Evolutionary conservation across 768 basidiomycete species (phyloP).

Genomic region (Pisolithus microcarpus): DNA sequence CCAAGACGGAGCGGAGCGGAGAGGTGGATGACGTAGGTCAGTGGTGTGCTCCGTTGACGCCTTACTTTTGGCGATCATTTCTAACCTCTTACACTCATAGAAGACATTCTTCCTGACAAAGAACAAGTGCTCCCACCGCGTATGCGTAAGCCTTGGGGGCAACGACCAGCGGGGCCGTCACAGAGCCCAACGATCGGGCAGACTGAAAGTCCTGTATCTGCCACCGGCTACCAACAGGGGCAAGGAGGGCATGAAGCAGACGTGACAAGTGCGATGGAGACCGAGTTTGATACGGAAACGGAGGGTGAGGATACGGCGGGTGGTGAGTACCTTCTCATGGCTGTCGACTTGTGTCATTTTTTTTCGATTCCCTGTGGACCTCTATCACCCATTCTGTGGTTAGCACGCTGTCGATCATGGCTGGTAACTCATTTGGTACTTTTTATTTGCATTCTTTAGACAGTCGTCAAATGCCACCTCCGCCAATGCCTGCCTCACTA

Average conservation of each 20-base stretch:
- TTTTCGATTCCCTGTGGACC: neutral
- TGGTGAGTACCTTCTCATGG: constrained; percentile 11
- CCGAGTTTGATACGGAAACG: constrained; percentile 27
- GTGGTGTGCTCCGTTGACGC: too few species aligned
- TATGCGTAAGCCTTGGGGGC: constrained; percentile 47
- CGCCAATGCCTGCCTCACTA: constrained; percentile 39
- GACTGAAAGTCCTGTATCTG: constrained; percentile 15
- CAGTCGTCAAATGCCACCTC: constrained; percentile 41
- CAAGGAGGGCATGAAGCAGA: constrained; percentile 9
- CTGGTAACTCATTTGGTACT: constrained; percentile 3
- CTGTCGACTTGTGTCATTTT: too few species aligned
- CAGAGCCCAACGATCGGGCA: constrained; percentile 13
- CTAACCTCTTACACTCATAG: constrained; percentile 3
- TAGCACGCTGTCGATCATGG: constrained; percentile 2
- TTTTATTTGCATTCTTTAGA: constrained; percentile 19
- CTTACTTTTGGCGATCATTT: neutral
- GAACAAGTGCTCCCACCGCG: constrained; percentile 50
- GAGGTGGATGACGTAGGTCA: too few species aligned
- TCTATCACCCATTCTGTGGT: neutral
- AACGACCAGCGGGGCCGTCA: neutral
- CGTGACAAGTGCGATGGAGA: constrained; percentile 20
- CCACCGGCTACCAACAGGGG: neutral
- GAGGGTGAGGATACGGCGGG: constrained; percentile 18
- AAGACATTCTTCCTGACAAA: neutral
- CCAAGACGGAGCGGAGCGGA: too few species aligned